These are phyloP conservation scores for Areca catechu DNA, from an alignment of 176 grass and related monocot genomes.

Conservation along the genomic window DNA sequence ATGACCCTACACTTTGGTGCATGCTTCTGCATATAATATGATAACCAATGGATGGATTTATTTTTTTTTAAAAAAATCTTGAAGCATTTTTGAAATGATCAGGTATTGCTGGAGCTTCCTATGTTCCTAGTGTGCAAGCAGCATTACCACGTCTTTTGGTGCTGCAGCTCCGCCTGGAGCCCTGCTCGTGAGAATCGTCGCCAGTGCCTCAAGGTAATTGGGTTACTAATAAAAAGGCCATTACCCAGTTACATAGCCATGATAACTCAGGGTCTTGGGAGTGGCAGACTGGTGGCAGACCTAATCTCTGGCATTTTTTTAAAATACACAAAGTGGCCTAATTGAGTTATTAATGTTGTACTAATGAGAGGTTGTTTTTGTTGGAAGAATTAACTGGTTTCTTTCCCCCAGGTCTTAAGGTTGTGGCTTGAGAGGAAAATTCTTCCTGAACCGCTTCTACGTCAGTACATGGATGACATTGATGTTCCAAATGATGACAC, in stretches of 20 bases:
- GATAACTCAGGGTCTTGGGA: too few relatives aligned
- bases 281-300: too few relatives aligned
- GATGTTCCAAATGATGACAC: constrained; percentile 61
- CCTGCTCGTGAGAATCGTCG: constrained; percentile 89
- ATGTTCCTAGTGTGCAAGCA: constrained; percentile 73
- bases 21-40: constrained; percentile 23
- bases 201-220: constrained; percentile 83
- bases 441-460: constrained; percentile 68
- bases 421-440: constrained; percentile 98
- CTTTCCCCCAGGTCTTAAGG: constrained; percentile 65
- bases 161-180: constrained; percentile 76
- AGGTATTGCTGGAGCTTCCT: constrained; percentile 74
- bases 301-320: too few relatives aligned
- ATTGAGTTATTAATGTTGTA: not conserved
- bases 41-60: constrained; percentile 6
- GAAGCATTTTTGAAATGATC: constrained; percentile 5
- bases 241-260: too few relatives aligned
- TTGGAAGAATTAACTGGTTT: not conserved
- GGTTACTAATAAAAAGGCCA: too few relatives aligned
- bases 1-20: constrained; percentile 3
- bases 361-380: too few relatives aligned
- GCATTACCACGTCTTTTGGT: constrained; percentile 72
- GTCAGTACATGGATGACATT: constrained; percentile 66
- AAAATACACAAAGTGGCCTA: constrained; percentile 8
- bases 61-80: not conserved